Base-by-base conservation (phyloP, 169 alveolate genomes). In the Babesia caballi region DNA sequence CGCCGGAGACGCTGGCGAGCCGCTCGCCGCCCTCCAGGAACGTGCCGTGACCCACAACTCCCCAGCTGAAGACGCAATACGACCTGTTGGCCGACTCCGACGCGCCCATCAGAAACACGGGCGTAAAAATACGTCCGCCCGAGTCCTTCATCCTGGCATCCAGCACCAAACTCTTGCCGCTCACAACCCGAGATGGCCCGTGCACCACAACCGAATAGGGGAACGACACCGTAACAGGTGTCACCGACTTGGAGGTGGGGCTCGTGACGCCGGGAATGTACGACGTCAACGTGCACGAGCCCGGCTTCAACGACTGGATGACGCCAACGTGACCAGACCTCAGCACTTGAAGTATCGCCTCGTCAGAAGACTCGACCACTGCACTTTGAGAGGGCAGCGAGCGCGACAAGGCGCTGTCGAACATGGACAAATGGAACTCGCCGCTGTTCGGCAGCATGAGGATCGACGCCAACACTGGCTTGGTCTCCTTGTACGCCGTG, bases 361-460 rank as follows among this genome's bases (percentile, higher is more conserved):
- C 67, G 25, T 67, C 41, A 1, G 68, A 53, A 0, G 68, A 38
- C 21, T 57, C 78, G 58, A 67, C 12, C 5, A 41, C 68, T 1
- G 46, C 68, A 12, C 27, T 57, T 3, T 57, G 47, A 1, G 59
- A 19, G 23, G 66, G 58, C 27, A 67, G 4, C n/a, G 47, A 28
- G 17, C 57, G 44, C 4, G 56, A 5, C 25, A 67, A 32, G n/a
- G 41, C 32, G 35, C 69, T 42, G 14, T 67, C 78, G 25, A 67
- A 25, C 78, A 67, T 57, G 1, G 69, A 54, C 28, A 67, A 12
- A 17, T 50, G 60, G 32, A 67, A 54, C 42, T 53, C 69, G 19
- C 50, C 53, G 27, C 69, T 54, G 58, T 67, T 67, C 4, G 78
- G 78, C 33, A 67, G 21, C 68, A 67, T 54, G n/a, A 67, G 9